A percentile compares a stretch with the other conserved stretches of the same genome.
Conservation (phyloP, 805 yeast species). For the Blastobotrys americana region DNA sequence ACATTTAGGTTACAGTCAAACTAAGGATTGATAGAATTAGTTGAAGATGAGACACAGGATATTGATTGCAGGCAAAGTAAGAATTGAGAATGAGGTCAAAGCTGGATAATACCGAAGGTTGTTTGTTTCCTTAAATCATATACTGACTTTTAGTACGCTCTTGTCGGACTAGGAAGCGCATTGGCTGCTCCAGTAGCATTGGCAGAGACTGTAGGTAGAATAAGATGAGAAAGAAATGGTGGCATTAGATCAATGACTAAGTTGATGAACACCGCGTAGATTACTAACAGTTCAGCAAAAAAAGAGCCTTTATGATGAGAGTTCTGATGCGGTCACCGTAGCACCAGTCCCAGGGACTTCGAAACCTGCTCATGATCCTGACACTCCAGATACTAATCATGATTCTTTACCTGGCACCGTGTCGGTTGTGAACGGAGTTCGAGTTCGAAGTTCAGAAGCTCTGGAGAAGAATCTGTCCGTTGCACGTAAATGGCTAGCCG, state of each 20-base stretch:
- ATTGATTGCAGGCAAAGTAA: not conserved
- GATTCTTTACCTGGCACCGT: conserved; percentile 15
- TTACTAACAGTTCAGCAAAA: conserved; percentile 11
- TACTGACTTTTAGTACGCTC: no score
- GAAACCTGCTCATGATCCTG: conserved; percentile 13
- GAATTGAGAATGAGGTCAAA: no score
- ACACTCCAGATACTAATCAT: conserved; percentile 12
- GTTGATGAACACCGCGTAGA: no score
- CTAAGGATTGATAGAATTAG: conserved; percentile 6
- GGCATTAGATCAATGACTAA: no score
- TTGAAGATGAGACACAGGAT: not conserved
- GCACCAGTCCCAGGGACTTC: conserved; percentile 27
- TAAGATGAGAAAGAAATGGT: no score
- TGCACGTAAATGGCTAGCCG: conserved; percentile 40
- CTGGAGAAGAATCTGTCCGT: conserved; percentile 44
- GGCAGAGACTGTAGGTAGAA: not conserved
- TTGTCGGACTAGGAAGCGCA: not conserved
- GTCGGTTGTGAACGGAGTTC: conserved; percentile 46
- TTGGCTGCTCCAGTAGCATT: not conserved
- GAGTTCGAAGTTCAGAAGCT: conserved; percentile 44
- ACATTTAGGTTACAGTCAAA: no score
- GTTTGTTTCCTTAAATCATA: no score
- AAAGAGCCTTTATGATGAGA: conserved; percentile 23
- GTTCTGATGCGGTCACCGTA: conserved; percentile 12
- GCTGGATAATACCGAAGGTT: no score